Conservation (phyloP, 2,329 filamentous ascomycete genomes). For the Neonectria punicea region DNA sequence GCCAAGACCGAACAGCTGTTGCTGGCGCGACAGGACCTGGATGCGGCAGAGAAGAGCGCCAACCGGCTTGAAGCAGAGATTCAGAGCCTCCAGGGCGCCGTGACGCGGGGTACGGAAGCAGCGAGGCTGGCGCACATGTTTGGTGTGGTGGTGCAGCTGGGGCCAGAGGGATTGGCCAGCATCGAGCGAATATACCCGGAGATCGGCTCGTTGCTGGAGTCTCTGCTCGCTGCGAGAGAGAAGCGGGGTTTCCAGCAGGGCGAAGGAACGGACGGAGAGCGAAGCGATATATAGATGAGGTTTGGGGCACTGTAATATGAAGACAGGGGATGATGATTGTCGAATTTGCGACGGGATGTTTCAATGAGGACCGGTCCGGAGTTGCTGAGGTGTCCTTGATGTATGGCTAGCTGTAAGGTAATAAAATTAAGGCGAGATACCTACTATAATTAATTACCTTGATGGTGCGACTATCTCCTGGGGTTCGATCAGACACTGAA, state of each 20-base stretch:
- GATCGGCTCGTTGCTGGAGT: conserved; percentile 42
- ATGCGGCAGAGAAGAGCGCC: conserved; percentile 33
- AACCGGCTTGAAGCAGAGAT: conserved; percentile 37
- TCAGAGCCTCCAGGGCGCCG: conserved; percentile 35
- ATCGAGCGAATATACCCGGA: conserved; percentile 45
- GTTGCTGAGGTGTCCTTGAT: background rate
- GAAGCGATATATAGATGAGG: conserved; percentile 2
- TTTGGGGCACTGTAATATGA: background rate
- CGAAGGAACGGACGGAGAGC: conserved; percentile 27
- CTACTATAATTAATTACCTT: background rate
- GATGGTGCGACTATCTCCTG: background rate
- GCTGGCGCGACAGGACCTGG: conserved; percentile 30
- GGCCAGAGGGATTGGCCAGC: conserved; percentile 39
- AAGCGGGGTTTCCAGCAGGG: conserved; percentile 19
- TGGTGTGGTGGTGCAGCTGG: conserved; percentile 41
- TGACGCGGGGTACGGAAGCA: conserved; percentile 39
- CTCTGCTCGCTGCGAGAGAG: conserved; percentile 36
- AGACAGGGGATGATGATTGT: background rate
- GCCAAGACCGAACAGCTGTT: conserved; percentile 34
- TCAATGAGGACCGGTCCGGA: background rate
- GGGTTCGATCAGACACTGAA: no score
- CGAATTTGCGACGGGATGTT: background rate
- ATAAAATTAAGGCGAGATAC: background rate
- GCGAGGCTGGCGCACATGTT: conserved; percentile 41
- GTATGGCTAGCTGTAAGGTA: background rate